Conservation (phyloP, 169 alveolate genomes). For the Babesia bigemina region DNA sequence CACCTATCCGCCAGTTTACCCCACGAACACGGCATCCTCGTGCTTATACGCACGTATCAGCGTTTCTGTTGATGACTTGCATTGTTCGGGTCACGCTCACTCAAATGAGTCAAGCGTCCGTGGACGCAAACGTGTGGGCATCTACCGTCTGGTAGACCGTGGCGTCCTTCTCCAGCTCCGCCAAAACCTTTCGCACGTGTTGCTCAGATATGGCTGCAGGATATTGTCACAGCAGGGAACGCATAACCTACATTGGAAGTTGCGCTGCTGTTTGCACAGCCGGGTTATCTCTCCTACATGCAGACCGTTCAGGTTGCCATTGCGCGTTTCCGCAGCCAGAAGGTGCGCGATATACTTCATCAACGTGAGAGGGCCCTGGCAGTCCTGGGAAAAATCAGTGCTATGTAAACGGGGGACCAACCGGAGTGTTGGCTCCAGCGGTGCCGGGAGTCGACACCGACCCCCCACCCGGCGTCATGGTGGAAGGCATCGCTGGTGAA, state of each 20-base stretch:
- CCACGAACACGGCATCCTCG: too few species aligned
- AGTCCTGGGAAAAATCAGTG: conserved; percentile 15
- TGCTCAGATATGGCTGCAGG: conserved; percentile 58
- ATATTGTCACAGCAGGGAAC: not conserved
- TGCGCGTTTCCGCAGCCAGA: conserved; percentile 59
- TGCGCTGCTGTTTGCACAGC: conserved; percentile 53
- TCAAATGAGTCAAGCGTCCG: conserved; percentile 37
- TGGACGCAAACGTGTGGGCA: conserved; percentile 65
- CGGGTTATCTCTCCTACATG: conserved; percentile 38
- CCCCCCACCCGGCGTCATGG: not conserved
- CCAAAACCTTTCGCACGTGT: conserved; percentile 55
- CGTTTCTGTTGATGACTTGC: too few species aligned
- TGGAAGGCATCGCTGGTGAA: not conserved
- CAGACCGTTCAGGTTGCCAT: conserved; percentile 59
- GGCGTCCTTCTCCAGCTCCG: conserved; percentile 70
- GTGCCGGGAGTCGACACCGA: not conserved
- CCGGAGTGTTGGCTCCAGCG: not conserved
- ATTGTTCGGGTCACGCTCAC: too few species aligned
- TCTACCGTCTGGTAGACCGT: conserved; percentile 69
- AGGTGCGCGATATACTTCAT: conserved; percentile 42
- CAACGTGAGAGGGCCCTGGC: conserved; percentile 33
- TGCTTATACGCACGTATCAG: too few species aligned
- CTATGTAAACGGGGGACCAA: not conserved
- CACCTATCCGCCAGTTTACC: too few species aligned
- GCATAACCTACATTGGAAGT: conserved; percentile 58